Percentiles rank a stretch among this genome's conserved stretches.
phyloP scores from a whole-genome alignment of 352 stramenopile genomes.

The Globisporangium polare region DNA sequence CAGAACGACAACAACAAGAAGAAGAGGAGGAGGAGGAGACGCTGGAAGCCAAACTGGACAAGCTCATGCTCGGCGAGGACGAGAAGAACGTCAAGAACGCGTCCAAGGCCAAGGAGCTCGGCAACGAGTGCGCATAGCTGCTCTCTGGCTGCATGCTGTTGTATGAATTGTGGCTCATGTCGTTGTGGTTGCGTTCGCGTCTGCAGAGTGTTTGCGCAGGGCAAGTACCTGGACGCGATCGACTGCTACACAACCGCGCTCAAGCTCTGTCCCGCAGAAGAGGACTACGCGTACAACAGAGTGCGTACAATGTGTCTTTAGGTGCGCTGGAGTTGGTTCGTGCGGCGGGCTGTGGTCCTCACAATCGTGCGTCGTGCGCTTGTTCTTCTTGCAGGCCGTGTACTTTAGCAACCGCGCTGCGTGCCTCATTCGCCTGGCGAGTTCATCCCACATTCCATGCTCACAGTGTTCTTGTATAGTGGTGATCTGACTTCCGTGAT shows the following conservation, averaged over 20 bases:
- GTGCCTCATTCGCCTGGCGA: slow-evolving; percentile 63
- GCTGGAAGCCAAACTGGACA: slow-evolving; percentile 60
- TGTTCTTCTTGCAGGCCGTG: slow-evolving; percentile 43
- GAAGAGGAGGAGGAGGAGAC: slow-evolving; percentile 44
- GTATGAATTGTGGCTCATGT: no score
- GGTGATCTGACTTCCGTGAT: not conserved
- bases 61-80: slow-evolving; percentile 43
- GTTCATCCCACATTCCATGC: not conserved
- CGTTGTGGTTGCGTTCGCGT: not conserved
- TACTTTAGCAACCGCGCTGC: slow-evolving; percentile 86
- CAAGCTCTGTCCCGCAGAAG: slow-evolving; percentile 67
- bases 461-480: not conserved
- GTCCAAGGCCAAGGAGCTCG: slow-evolving; percentile 75
- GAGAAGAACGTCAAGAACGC: slow-evolving; percentile 60
- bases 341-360: not conserved
- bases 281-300: slow-evolving; percentile 79
- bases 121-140: slow-evolving; percentile 83
- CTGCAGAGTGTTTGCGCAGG: slow-evolving; percentile 63
- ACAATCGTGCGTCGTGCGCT: not conserved
- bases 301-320: slow-evolving; percentile 18
- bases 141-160: no score
- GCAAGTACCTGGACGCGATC: slow-evolving; percentile 71
- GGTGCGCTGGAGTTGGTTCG: not conserved
- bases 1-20: slow-evolving; percentile 14
- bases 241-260: slow-evolving; percentile 84